Evolutionary conservation across 1,284 basidiomycete genomes (phyloP), one percentile per base, ranked within the genome.

Genomic region (Cutaneotrichosporon sp.): DNA sequence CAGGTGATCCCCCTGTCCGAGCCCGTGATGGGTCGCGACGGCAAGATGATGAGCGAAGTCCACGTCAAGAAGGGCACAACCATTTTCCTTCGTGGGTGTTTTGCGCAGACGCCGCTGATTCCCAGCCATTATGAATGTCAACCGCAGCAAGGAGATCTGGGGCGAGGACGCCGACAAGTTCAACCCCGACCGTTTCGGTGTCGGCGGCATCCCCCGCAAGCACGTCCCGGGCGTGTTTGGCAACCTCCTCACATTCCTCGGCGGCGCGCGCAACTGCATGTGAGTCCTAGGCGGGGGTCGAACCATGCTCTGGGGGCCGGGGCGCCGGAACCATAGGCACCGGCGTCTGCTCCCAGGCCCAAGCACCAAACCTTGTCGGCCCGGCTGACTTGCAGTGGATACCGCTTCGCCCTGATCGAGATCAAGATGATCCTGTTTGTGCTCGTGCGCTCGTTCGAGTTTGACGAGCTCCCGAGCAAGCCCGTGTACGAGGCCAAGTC

Each of bases 81-180:
- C 0, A 58, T 80, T 43, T 72, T 79, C 56, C 64, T 81, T 45
- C 76, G 78, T 79, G 55, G 56, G 75, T 71, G 5, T 11, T 0
- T n/a, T 0, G 25, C 31, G 4, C 24, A 16, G 14, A 18, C 33
- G 7, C 11, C 18, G 55, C 46, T 57, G n/a, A 57, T 46, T n/a
- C 14, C 0, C 58, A 79, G 78, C 78, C n/a, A 76, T 81, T 61
- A 42, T 72, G 29, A 84, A 84, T 14, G 83, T 90, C 67, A 89
- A 92, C 79, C 84, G 83, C 66, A 82, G 81, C 62, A 70, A 70
- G 55, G 80, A 80, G 33, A 79, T 89, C 54, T 92, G 88, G 86
- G 90, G 91, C 8, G 77, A 81, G 29, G 87, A 91, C 75, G 88
- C 87, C 24, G 73, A 79, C 38, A 80, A 81, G 65, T 91, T 90